Base-by-base conservation (phyloP, 331 rosid genomes). In the Ulmus americana region DNA sequence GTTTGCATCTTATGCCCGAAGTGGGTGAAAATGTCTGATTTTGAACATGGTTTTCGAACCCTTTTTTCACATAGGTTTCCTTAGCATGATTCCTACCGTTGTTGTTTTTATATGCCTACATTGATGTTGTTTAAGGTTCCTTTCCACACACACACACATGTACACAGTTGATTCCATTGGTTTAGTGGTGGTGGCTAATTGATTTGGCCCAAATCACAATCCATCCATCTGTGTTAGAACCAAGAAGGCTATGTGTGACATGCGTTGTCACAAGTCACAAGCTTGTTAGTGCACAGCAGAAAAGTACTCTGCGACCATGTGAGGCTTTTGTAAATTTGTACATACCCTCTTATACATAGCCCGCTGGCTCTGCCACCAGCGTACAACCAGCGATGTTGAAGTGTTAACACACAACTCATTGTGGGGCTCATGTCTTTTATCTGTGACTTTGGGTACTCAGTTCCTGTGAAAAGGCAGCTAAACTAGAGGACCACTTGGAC, bases 401-500 rank as follows among this genome's bases (percentile, higher is more conserved):
- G 60, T 22, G 22, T 41, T 45, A 44, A 64, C 54, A 65, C 16
- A 15, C 35, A 66, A 60, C 44, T 16, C 39, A 66, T 51, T 60
- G 40, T 49, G 12, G 38, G 54, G 56, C 52, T 16, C 75, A 57
- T 70, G 63, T 58, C 53, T 15, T 10, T 35, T 16, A 56, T 39
- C 76, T 79, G 64, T 45, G 55, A 49, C 53, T 73, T 28, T 47
- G 64, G 73, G 55, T 65, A 5, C 56, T 61, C 55, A 14, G 55
- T 59, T 10, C 12, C 44, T 64, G 47, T 55, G 18, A 15, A 67
- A 74, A 78, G 63, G 52, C 49, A 67, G 55, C 28, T 6, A 45
- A 40, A 66, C 16, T 11, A 59, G 8, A 72, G 82, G 82, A 79
- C 85, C 77, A 70, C 82, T 65, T 72, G 55, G 41, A 49, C 55